Percentiles rank a stretch among this genome's conserved stretches.
Conservation (phyloP, 768 basidiomycete genomes). For the Boletus huronensis region DNA sequence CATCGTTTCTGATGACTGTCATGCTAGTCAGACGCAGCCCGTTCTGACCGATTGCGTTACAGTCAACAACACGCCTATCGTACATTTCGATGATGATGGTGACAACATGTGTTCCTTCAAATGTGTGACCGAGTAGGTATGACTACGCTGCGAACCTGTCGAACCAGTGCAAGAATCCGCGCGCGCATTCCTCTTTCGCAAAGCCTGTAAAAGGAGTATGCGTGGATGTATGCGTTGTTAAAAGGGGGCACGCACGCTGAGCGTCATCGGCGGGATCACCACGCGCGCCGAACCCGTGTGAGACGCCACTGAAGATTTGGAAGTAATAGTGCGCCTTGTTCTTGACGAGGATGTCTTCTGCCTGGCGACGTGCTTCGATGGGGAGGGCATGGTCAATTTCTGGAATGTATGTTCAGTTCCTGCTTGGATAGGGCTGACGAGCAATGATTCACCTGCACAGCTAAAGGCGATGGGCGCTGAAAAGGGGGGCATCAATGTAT, state of each 20-base stretch:
- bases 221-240: background rate
- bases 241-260: slow-evolving; percentile 16
- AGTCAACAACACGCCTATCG: background rate
- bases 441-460: slow-evolving; percentile 43
- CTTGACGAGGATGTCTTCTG: slow-evolving; percentile 54
- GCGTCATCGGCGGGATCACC: slow-evolving; percentile 26
- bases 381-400: slow-evolving; percentile 59
- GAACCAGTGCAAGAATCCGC: slow-evolving; percentile 50
- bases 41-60: background rate
- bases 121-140: background rate
- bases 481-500: background rate
- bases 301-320: slow-evolving; percentile 50
- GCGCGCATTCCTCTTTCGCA: slow-evolving; percentile 58
- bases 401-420: slow-evolving; percentile 14
- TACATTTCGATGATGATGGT: slow-evolving; percentile 8
- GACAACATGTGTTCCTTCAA: background rate
- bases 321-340: slow-evolving; percentile 52
- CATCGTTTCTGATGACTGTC: background rate
- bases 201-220: slow-evolving; percentile 38
- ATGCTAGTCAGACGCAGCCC: no score
- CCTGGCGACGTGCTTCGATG: slow-evolving; percentile 46
- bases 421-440: background rate
- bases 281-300: slow-evolving; percentile 37
- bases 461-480: slow-evolving; percentile 53
- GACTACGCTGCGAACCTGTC: slow-evolving; percentile 36